Evolutionary conservation across 2,329 filamentous ascomycete species (phyloP).

Genomic region (Neurospora sp.): DNA sequence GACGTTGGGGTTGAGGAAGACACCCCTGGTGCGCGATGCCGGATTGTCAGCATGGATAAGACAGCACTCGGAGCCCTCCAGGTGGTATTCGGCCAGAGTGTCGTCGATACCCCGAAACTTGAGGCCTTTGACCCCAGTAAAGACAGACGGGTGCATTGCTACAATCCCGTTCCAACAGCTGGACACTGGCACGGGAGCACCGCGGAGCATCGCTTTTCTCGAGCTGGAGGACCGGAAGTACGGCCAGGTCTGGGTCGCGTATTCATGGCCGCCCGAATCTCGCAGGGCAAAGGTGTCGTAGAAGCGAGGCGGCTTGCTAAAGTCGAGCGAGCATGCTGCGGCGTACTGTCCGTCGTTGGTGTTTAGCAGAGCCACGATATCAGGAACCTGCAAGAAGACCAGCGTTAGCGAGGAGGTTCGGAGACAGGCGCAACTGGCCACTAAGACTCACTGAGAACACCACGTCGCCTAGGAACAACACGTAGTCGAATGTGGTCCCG

Average conservation of each 20-base stretch:
- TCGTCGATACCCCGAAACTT: conserved; percentile 54
- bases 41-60: conserved; percentile 65
- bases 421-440: background rate
- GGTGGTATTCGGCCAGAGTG: conserved; percentile 47
- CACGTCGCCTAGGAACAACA: conserved; percentile 53
- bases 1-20: conserved; percentile 61
- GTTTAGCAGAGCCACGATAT: conserved; percentile 42
- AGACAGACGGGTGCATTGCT: conserved; percentile 15
- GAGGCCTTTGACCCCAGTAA: conserved; percentile 25
- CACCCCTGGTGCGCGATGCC: conserved; percentile 37
- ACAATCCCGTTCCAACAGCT: conserved; percentile 60
- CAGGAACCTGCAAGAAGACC: conserved; percentile 21
- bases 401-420: conserved; percentile 6
- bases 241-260: conserved; percentile 44
- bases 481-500: conserved; percentile 42
- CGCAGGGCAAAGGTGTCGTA: conserved; percentile 54
- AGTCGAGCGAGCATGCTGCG: conserved; percentile 52
- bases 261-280: conserved; percentile 42
- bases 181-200: conserved; percentile 45
- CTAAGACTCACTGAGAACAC: conserved; percentile 38
- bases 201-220: conserved; percentile 35
- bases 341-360: conserved; percentile 47
- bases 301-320: conserved; percentile 39
- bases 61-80: conserved; percentile 74
- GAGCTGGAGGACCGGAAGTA: conserved; percentile 41